Percentiles rank a stretch among this genome's conserved stretches.
phyloP scores from a whole-genome alignment of 1,139 yeast species.

The Lipomyces yarrowii region DNA sequence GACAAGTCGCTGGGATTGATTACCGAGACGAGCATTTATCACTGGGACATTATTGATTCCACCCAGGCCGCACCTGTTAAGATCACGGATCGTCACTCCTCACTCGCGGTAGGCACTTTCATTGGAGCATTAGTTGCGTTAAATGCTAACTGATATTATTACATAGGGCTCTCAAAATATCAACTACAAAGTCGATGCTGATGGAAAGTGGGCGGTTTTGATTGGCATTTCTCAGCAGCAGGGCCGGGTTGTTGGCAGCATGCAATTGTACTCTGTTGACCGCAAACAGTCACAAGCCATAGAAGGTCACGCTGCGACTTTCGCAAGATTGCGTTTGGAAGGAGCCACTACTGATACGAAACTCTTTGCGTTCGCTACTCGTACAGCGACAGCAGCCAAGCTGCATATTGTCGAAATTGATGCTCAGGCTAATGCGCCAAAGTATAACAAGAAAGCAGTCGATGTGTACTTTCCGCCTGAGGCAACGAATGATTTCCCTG shows the following conservation, averaged over 20 bases:
- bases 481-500: slow-evolving; percentile 95
- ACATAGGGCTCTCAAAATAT: slow-evolving; percentile 75
- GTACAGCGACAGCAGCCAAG: slow-evolving; percentile 74
- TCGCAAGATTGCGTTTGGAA: slow-evolving; percentile 72
- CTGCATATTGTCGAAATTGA: slow-evolving; percentile 95
- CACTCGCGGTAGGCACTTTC: slow-evolving; percentile 50
- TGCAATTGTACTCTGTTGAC: slow-evolving; percentile 85
- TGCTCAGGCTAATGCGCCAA: slow-evolving; percentile 83
- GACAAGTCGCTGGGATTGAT: slow-evolving; percentile 77
- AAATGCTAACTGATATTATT: not conserved
- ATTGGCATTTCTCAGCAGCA: slow-evolving; percentile 95
- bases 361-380: slow-evolving; percentile 83
- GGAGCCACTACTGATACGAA: slow-evolving; percentile 80
- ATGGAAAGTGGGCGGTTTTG: slow-evolving; percentile 89
- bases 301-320: slow-evolving; percentile 95
- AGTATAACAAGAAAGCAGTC: slow-evolving; percentile 83
- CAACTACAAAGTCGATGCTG: slow-evolving; percentile 81
- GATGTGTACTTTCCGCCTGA: slow-evolving; percentile 97
- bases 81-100: slow-evolving; percentile 81
- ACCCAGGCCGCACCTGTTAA: slow-evolving; percentile 75
- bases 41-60: slow-evolving; percentile 86
- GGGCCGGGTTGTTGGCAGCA: slow-evolving; percentile 94
- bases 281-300: slow-evolving; percentile 95
- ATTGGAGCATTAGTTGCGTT: not conserved
- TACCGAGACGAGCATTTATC: slow-evolving; percentile 72